Evolutionary conservation across 345 rosid species (phyloP), one percentile per base, ranked within the genome.

Genomic region (Erodium maritimum): DNA sequence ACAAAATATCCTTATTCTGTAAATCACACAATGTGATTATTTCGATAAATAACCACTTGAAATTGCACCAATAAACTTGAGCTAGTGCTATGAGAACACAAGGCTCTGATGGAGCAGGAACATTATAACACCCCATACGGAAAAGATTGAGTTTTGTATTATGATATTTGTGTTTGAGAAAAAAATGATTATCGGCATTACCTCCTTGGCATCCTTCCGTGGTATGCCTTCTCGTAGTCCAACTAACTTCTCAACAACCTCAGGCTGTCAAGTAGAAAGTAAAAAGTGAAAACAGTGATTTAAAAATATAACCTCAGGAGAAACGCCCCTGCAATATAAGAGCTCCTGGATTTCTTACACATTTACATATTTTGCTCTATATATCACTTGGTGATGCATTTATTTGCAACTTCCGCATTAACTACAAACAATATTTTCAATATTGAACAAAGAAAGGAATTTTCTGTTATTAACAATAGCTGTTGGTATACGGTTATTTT

Each of bases 201-300:
- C 99, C 97, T 94, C 99, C 77, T 90, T 94, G 6, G 99, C 91
- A 65, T 94, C 99, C 65, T 94, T 94, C 54, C 91, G 62, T 10
- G 99, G 99, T 64, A 94, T 94, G 59, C 99, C 99, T 75, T 94
- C 97, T 63, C 97, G 86, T 23, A 89, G 66, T 72, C 76, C 82
- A 29, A 94, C 99, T 77, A 94, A 91, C 82, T 85, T 94, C 82
- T 94, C 99, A 42, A 94, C 99, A 9, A 94, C 97, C 58, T 94
- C 99, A 16, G 86, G 87, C 99, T 94, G 90, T 56, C 60, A 66
- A 64, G 50, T 2, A 17, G 16, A 23, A 66, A 25, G 7, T 24
- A 46, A 34, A 46, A 25, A 16, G 13, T 55, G 60, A 29, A 55
- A 51, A 22, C 17, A 22, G 24, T 17, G 33, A 25, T 25, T 2